These are phyloP conservation scores for Sparassis latifolia DNA, from an alignment of 1,284 basidiomycete genomes.

Conservation along the genomic window DNA sequence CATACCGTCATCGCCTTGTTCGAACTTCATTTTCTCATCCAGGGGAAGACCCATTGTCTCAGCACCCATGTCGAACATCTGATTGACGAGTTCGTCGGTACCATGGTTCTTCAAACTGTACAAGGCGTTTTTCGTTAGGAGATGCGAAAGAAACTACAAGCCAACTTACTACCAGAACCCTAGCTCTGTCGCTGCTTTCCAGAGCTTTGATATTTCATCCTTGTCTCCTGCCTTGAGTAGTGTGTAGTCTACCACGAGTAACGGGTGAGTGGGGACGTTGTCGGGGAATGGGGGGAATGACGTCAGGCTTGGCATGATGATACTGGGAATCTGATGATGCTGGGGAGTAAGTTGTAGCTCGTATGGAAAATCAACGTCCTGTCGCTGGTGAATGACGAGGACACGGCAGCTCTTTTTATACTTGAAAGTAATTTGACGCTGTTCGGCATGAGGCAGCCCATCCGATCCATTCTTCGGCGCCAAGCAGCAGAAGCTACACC, in stretches of 20 bases:
- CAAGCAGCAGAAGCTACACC: no score
- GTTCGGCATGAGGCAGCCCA: no score
- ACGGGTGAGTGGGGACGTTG: slow-evolving; percentile 4
- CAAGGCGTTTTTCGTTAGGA: no score
- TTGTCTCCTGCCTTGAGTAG: slow-evolving; percentile 18
- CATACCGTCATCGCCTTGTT: slow-evolving; percentile 26
- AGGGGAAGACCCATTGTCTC: slow-evolving; percentile 26
- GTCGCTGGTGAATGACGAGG: no score
- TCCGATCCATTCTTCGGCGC: no score
- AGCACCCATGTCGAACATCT: slow-evolving; percentile 29
- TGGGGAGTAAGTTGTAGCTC: no score
- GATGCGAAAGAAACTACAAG: no score
- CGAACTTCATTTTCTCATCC: slow-evolving; percentile 29
- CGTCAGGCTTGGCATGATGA: slow-evolving; percentile 3
- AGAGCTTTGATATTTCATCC: slow-evolving; percentile 19
- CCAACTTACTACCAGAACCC: not conserved
- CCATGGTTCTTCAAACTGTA: slow-evolving; percentile 29
- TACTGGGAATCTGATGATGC: no score
- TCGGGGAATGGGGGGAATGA: slow-evolving; percentile 2
- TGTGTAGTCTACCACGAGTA: slow-evolving; percentile 22
- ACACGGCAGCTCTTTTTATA: no score
- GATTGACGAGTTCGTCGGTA: slow-evolving; percentile 23
- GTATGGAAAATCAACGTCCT: no score
- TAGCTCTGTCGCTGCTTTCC: slow-evolving; percentile 21
- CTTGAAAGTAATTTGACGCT: no score